These are phyloP conservation scores for Cantharellus anzutake DNA, from an alignment of 768 basidiomycete species.

Conservation along the genomic window DNA sequence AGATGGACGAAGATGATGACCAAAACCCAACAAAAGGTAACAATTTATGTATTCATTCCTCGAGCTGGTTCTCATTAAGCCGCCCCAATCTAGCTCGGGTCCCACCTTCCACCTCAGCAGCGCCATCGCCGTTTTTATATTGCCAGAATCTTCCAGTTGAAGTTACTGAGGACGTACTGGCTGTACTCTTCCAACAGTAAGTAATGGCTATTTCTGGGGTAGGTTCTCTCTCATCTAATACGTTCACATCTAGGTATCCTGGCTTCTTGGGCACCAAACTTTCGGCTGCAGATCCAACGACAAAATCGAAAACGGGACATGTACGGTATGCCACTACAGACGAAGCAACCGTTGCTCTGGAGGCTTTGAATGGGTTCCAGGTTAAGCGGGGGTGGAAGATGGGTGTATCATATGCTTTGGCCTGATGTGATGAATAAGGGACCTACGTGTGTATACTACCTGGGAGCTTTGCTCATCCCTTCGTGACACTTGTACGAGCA, in stretches of 20 bases:
- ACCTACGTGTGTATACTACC: too few species aligned
- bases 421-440: too few species aligned
- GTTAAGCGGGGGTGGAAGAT: conserved; percentile 77
- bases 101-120: neutral
- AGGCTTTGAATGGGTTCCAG: conserved; percentile 67
- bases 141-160: conserved; percentile 84
- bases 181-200: conserved; percentile 81
- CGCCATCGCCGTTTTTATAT: conserved; percentile 27
- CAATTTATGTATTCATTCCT: too few species aligned
- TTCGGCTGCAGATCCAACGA: conserved; percentile 22
- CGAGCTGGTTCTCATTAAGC: neutral
- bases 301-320: conserved; percentile 59
- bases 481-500: too few species aligned
- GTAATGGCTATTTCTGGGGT: conserved; percentile 18
- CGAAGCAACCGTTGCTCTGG: conserved; percentile 58
- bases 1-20: conserved; percentile 64
- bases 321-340: conserved; percentile 59
- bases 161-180: conserved; percentile 70
- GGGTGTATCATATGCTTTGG: conserved; percentile 37
- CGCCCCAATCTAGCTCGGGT: neutral
- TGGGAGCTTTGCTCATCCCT: too few species aligned
- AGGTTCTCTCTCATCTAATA: conserved; percentile 1
- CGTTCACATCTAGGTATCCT: conserved; percentile 39
- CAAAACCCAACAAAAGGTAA: conserved; percentile 11
- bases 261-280: conserved; percentile 62